Percentiles rank a stretch among this genome's conserved stretches.
Evolutionary conservation across 257 asterid genomes (phyloP).

Genomic region (Solanum tacnaense): DNA sequence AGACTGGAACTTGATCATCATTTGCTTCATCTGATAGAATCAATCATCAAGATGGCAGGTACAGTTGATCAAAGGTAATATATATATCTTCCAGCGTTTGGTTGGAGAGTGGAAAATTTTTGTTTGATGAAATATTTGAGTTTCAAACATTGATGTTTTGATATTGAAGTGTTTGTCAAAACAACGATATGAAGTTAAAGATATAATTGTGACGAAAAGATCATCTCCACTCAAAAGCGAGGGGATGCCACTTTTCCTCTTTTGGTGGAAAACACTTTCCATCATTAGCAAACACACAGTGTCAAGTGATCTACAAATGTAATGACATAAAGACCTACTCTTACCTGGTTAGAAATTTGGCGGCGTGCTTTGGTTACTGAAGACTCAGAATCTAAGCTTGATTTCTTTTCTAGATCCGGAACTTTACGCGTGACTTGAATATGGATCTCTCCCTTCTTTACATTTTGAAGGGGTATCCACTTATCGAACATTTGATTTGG

Average conservation of each 20-base stretch:
- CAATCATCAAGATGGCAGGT: background rate
- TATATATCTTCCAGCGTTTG: background rate
- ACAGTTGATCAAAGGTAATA: background rate
- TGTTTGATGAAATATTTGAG: background rate
- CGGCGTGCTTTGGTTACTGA: constrained; percentile 51
- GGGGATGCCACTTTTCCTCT: background rate
- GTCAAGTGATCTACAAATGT: background rate
- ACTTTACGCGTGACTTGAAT: constrained; percentile 67
- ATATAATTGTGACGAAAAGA: background rate
- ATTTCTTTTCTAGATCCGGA: constrained; percentile 63
- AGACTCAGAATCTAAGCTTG: constrained; percentile 35
- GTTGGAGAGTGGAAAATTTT: background rate
- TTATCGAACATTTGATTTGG: constrained; percentile 84
- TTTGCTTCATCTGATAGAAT: constrained; percentile 58
- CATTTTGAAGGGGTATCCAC: constrained; percentile 97
- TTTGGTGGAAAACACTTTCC: background rate
- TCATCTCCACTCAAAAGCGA: background rate
- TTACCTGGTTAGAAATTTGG: constrained; percentile 60
- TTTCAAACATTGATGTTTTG: background rate
- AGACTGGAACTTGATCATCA: constrained; percentile 60
- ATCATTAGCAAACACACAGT: background rate
- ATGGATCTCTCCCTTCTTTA: constrained; percentile 81
- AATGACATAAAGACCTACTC: background rate
- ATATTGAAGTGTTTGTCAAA: background rate
- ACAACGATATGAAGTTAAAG: background rate